These are phyloP conservation scores for Talaromyces wortmannii DNA, from an alignment of 495 filamentous ascomycete genomes.

Conservation along the genomic window DNA sequence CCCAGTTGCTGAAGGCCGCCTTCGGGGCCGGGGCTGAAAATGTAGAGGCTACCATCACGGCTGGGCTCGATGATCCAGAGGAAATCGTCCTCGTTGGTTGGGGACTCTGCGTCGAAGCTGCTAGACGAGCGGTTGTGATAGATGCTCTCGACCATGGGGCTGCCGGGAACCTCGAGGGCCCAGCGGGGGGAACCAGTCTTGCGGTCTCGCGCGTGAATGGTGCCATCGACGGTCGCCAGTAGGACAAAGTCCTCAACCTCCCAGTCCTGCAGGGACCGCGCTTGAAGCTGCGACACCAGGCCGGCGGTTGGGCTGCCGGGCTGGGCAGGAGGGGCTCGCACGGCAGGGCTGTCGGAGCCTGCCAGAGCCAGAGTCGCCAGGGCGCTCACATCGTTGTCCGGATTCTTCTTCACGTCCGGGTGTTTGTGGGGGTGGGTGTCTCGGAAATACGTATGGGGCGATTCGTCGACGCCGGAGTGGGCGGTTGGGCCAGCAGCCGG, in stretches of 20 bases:
- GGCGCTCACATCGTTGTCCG: conserved; percentile 80
- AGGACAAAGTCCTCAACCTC: conserved; percentile 99
- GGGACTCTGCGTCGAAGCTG: conserved; percentile 3
- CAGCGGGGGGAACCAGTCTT: conserved; percentile 77
- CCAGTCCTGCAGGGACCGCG: conserved; percentile 97
- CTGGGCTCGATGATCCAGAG: conserved; percentile 97
- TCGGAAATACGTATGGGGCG: conserved; percentile 11
- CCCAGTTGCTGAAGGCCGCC: conserved; percentile 57
- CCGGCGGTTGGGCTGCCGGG: conserved; percentile 57
- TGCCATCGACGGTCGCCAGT: conserved; percentile 98
- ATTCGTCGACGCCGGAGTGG: conserved; percentile 17
- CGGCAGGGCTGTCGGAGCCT: conserved; percentile 54
- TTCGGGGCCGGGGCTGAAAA: conserved; percentile 62
- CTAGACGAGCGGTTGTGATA: conserved; percentile 48
- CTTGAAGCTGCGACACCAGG: conserved; percentile 72
- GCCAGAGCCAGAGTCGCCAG: conserved; percentile 91
- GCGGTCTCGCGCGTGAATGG: conserved; percentile 86
- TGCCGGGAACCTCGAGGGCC: conserved; percentile 69
- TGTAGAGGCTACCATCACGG: conserved; percentile 80
- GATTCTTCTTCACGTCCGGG: conserved; percentile 23
- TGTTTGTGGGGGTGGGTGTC: conserved; percentile 11
- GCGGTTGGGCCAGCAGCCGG: conserved; percentile 17
- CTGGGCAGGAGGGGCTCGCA: conserved; percentile 76
- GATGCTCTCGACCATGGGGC: conserved; percentile 82
- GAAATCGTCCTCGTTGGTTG: conserved; percentile 65